phyloP scores from a whole-genome alignment of 2,329 filamentous ascomycete genomes.

The Periconia digitata region DNA sequence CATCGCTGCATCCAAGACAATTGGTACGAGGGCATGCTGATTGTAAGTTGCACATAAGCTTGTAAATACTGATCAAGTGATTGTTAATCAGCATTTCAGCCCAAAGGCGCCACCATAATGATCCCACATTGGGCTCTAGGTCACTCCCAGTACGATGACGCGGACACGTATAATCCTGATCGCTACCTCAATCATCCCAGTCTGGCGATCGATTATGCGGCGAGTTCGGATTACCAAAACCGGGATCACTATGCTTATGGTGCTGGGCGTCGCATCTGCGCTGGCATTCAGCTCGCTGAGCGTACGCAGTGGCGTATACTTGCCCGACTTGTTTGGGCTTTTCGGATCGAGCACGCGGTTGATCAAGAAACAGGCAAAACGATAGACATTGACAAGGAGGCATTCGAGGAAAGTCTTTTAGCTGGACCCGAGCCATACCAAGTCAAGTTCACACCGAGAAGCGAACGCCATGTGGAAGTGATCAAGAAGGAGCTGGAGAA shows the following conservation, averaged over 20 bases:
- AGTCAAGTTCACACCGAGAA: conserved; percentile 54
- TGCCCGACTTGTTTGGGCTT: conserved; percentile 55
- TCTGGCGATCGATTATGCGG: conserved; percentile 42
- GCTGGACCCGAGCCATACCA: conserved; percentile 52
- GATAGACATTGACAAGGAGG: conserved; percentile 34
- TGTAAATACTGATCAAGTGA: background rate
- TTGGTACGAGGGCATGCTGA: conserved; percentile 34
- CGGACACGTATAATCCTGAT: conserved; percentile 41
- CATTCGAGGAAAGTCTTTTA: conserved; percentile 40
- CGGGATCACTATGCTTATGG: conserved; percentile 54
- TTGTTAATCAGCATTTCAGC: conserved; percentile 13
- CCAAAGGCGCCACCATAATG: conserved; percentile 31
- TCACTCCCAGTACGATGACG: conserved; percentile 20
- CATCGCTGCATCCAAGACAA: conserved; percentile 26
- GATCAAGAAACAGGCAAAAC: conserved; percentile 44
- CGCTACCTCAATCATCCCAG: conserved; percentile 35
- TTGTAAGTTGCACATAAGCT: conserved; percentile 2
- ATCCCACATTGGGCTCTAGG: conserved; percentile 29
- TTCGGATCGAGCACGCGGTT: conserved; percentile 39
- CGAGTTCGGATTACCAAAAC: conserved; percentile 32
- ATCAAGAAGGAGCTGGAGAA: conserved; percentile 34
- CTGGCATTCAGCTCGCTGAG: conserved; percentile 56
- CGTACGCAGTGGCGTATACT: conserved; percentile 49
- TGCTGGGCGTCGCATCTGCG: conserved; percentile 52
- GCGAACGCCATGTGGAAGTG: conserved; percentile 30